Percentiles rank a stretch among this genome's conserved stretches.
These are phyloP conservation scores for Exidia glandulosa DNA, from an alignment of 768 basidiomycete genomes.

Conservation along the genomic window DNA sequence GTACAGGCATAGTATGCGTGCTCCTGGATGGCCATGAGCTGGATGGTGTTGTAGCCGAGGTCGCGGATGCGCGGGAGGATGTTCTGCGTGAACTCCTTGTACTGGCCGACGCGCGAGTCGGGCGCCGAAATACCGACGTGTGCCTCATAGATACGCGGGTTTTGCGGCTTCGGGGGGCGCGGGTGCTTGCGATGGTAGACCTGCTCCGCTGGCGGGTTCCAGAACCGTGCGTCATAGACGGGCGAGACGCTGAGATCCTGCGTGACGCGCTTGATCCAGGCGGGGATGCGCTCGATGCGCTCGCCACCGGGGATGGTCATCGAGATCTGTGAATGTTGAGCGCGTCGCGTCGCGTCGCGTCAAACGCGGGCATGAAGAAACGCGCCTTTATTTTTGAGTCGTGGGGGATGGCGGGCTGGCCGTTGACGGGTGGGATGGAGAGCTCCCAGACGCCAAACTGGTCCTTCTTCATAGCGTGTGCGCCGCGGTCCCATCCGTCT, in stretches of 20 bases:
- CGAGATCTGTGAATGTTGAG: conserved; percentile 52
- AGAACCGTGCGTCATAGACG: conserved; percentile 93
- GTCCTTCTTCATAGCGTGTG: conserved; percentile 80
- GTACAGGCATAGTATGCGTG: conserved; percentile 95
- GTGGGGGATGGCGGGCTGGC: conserved; percentile 78
- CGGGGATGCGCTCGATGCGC: conserved; percentile 84
- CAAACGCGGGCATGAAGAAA: background rate
- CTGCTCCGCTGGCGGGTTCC: conserved; percentile 77
- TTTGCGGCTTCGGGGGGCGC: conserved; percentile 52
- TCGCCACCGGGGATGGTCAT: conserved; percentile 72
- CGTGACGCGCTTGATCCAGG: conserved; percentile 92
- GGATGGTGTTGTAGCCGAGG: conserved; percentile 93
- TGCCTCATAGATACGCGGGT: conserved; percentile 86
- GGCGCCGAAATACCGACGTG: conserved; percentile 94
- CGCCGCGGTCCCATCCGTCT: conserved; percentile 83
- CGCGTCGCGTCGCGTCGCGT: background rate
- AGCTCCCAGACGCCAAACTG: conserved; percentile 87
- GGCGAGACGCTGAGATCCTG: conserved; percentile 86
- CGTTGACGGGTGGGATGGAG: conserved; percentile 54
- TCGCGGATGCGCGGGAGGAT: conserved; percentile 79
- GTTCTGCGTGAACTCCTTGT: conserved; percentile 87
- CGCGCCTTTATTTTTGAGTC: conserved; percentile 89
- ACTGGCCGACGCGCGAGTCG: conserved; percentile 81
- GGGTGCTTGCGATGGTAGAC: conserved; percentile 74
- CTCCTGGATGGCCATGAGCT: conserved; percentile 98